Evolutionary conservation across 768 basidiomycete species (phyloP), one percentile per base, ranked within the genome.

Genomic region (Heimioporus sp.): DNA sequence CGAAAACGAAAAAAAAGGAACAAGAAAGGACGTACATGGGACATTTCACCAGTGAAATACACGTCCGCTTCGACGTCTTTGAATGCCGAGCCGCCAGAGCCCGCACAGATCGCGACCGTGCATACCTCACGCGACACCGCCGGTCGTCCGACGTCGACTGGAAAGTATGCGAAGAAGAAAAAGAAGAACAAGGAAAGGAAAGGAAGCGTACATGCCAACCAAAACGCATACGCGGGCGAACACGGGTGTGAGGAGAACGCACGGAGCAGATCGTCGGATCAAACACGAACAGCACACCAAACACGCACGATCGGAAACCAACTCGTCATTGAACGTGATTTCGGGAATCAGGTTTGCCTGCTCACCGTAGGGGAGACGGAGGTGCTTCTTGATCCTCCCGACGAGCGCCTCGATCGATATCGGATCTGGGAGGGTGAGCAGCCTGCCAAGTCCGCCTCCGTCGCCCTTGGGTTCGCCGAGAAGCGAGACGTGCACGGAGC

Each of bases 1-100:
- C 21, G 46, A 36, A n/a, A 36, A n/a, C 40, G 19, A 39, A 9
- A 2, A 3, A 60, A 57, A 62, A 57, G 49, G 54, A 55, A 56
- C 51, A 28, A 10, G 34, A 53, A 53, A 56, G 44, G 57, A 69
- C 82, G 46, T 69, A 92, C 91, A 70, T 96, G 94, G 17, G 80
- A 68, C 89, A 95, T 90, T 73, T 98, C 93, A 10, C 96, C 96
- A 3, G 96, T 98, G 61, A 94, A 77, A 68, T 90, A 92, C 21
- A 94, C 80, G 68, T 97, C 94, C 36, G 93, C 94, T 42, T 80
- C 70, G 36, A 81, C 76, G 44, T 82, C 85, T 17, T 76, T 68
- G 43, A 98, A 79, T 67, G 95, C 76, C 40, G 86, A 86, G 2
- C 82, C 88, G 44, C 93, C 95, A 28, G 87, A 86, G 34, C 96